Base-by-base conservation (phyloP, 2,329 filamentous ascomycete genomes). In the Fonsecaea nubica region DNA sequence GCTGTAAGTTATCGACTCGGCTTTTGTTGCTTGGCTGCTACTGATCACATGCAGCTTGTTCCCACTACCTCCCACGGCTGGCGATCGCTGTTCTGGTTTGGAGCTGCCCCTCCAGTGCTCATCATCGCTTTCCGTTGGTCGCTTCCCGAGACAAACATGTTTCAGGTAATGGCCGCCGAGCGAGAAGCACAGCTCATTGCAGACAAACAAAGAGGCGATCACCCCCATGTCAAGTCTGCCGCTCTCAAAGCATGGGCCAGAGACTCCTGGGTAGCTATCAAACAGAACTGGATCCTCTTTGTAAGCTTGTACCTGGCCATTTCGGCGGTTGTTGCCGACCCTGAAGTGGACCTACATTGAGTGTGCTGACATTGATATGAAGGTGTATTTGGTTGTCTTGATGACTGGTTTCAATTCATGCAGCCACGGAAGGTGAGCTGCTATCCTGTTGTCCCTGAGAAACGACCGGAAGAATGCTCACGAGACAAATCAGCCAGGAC, bases 31-130 rank as follows among this genome's bases (percentile, higher is more conserved):
- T 13, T n/a, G 21, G 15, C 18, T 21, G 13, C 18, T n/a, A 13
- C 33, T 54, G 7, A 53, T 32, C 25, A 32, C 5, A 15, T 33
- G 9, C 42, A 63, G 61, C 70, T 82, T 2, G 80, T 82, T 58
- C 80, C 90, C 76, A 94, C 92, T 0, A 93, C 92, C 0, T 77
- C 87, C 1, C 89, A 96, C 74, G 88, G 85, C 58, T 96, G 92
- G 93, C 84, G 92, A 7, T 91, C 92, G 0, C 82, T 96, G 0
- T 96, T 89, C 82, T 96, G 92, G 92, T 96, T 96, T 77, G 92
- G 89, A 10, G 91, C 92, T 7, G 85, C 88, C 36, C 91, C 91
- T 0, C 92, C 93, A 0, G 84, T 92, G 1, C 77, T 96, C 30
- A 89, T 96, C 78, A 96, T 96, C 74, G 74, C 87, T 63, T 92